Conservation (phyloP, 345 rosid genomes). For the Citrus medica region DNA sequence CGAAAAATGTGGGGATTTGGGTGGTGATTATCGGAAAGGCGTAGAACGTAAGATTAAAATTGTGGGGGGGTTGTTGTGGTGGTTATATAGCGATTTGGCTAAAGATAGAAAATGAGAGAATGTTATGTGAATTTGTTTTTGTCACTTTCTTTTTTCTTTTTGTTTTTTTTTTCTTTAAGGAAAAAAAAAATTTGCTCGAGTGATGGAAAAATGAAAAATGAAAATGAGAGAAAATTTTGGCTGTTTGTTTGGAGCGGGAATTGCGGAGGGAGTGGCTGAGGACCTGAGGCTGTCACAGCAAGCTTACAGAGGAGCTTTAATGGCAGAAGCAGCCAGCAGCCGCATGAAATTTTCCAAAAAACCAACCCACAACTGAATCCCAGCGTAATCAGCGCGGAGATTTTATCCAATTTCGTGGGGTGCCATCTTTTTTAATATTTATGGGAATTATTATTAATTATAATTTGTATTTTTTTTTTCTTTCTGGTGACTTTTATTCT, state of each 20-base stretch:
- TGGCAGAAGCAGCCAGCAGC: background rate
- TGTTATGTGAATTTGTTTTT: background rate
- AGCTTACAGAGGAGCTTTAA: background rate
- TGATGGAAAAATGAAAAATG: background rate
- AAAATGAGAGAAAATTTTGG: background rate
- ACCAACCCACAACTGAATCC: background rate
- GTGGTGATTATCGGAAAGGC: background rate
- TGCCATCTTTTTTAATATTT: background rate
- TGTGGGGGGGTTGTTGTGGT: background rate
- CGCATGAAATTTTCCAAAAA: background rate
- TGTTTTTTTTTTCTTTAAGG: too few species aligned
- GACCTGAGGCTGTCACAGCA: too few species aligned
- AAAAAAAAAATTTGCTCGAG: too few species aligned
- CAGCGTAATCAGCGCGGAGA: background rate
- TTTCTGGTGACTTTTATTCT: background rate
- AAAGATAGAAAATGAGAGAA: background rate
- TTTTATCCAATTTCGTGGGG: background rate
- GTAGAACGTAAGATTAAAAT: background rate
- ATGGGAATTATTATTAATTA: background rate
- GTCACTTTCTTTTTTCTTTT: background rate
- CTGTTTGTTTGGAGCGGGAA: conserved; percentile 4
- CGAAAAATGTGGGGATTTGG: background rate
- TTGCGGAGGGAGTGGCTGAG: conserved; percentile 14
- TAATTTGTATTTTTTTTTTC: background rate
- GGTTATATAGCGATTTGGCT: background rate